Percentiles rank a stretch among this genome's conserved stretches.
Evolutionary conservation across 106 monocot species (phyloP).

Genomic region (Amphibolis antarctica): DNA sequence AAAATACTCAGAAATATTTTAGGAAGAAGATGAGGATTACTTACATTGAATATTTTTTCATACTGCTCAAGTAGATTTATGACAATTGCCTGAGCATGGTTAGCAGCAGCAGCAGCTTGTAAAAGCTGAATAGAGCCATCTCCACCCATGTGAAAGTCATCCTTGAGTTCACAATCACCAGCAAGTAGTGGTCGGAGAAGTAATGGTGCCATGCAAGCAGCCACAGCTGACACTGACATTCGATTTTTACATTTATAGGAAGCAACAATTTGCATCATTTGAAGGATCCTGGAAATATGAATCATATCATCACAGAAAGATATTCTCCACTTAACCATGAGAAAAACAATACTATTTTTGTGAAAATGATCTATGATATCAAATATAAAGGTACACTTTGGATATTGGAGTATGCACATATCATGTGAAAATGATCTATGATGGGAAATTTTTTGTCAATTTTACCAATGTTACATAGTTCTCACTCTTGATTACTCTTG

Average conservation of each 20-base stretch:
- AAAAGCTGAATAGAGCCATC: constrained; percentile 87
- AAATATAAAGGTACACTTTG: too few relatives aligned
- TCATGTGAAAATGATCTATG: too few relatives aligned
- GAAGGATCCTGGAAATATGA: constrained; percentile 51
- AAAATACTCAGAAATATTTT: too few relatives aligned
- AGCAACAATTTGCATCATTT: constrained; percentile 76
- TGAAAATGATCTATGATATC: too few relatives aligned
- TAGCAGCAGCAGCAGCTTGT: constrained; percentile 97
- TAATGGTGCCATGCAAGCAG: constrained; percentile 98
- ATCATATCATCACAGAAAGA: constrained; percentile 1
- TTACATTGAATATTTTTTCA: constrained; percentile 77
- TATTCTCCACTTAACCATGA: background rate
- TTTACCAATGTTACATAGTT: too few relatives aligned
- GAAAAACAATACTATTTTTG: background rate
- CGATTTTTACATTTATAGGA: constrained; percentile 65
- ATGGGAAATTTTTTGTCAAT: too few relatives aligned
- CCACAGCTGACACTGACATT: constrained; percentile 72
- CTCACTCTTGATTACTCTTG: too few relatives aligned
- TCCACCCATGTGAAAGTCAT: constrained; percentile 61
- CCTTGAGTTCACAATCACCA: constrained; percentile 83
- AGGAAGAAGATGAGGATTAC: background rate
- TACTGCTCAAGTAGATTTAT: constrained; percentile 79
- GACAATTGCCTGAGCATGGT: constrained; percentile 93
- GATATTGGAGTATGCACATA: too few relatives aligned
- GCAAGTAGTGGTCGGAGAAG: constrained; percentile 88